phyloP scores from a whole-genome alignment of 139 green algal genomes.

The Coelastrella sp. region DNA sequence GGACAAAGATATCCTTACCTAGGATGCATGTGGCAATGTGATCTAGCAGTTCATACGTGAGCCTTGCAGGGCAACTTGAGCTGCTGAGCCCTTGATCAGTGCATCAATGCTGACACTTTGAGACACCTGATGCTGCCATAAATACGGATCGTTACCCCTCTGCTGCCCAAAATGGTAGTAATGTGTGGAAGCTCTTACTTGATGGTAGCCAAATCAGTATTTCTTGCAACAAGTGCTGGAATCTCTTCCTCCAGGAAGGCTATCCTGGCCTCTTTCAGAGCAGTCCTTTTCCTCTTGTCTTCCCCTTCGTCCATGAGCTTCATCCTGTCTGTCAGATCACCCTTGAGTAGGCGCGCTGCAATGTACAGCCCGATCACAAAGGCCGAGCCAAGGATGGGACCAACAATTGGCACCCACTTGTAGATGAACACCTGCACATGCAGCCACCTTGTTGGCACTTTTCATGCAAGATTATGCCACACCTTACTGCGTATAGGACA shows the following conservation, averaged over 20 bases:
- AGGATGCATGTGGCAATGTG: not conserved
- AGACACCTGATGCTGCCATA: too few relatives aligned
- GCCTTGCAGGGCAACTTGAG: too few relatives aligned
- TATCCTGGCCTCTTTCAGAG: slow-evolving; percentile 48
- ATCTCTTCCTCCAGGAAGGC: slow-evolving; percentile 59
- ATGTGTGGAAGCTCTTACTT: too few relatives aligned
- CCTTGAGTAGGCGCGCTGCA: slow-evolving; percentile 56
- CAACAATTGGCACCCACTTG: slow-evolving; percentile 62
- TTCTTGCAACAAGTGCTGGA: slow-evolving; percentile 60
- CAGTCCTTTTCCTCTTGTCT: slow-evolving; percentile 56
- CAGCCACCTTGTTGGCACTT: not conserved
- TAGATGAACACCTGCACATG: slow-evolving; percentile 56
- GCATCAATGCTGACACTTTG: too few relatives aligned
- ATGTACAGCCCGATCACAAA: slow-evolving; percentile 75
- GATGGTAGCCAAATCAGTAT: slow-evolving; percentile 38
- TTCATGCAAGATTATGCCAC: too few relatives aligned
- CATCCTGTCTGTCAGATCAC: slow-evolving; percentile 69
- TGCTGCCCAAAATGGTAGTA: too few relatives aligned
- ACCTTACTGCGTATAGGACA: too few relatives aligned
- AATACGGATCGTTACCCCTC: too few relatives aligned
- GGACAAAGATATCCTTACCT: not conserved
- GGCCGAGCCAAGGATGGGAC: slow-evolving; percentile 63
- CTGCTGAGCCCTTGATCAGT: too few relatives aligned
- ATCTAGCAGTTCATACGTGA: too few relatives aligned
- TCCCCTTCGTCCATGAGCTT: slow-evolving; percentile 63